These are phyloP conservation scores for Metschnikowia colocasiae DNA, from an alignment of 805 yeast genomes.

Conservation along the genomic window DNA sequence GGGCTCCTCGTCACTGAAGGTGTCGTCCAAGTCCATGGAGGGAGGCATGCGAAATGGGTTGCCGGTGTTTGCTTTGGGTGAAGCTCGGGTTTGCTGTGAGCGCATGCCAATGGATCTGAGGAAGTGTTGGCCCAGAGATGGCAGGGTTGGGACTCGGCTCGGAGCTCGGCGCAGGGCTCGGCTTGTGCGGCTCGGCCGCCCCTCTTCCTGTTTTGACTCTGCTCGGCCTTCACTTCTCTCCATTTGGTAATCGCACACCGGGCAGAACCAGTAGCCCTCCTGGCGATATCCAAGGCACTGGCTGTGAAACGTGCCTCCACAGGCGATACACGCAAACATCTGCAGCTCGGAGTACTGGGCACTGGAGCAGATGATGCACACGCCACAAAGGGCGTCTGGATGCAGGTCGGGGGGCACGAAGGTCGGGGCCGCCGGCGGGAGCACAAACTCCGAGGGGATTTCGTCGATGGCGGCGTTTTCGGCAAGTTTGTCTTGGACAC, in stretches of 20 bases:
- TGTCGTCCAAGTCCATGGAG: not conserved
- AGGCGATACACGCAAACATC: conserved; percentile 28
- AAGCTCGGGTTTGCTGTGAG: not conserved
- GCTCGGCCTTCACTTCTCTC: conserved; percentile 11
- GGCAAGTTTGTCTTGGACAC: conserved; percentile 30
- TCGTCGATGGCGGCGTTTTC: conserved; percentile 35
- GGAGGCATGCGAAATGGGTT: not conserved
- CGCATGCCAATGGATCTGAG: not conserved
- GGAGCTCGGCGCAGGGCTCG: not conserved
- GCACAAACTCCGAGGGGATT: conserved; percentile 36
- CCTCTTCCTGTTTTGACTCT: not conserved
- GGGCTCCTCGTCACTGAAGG: conserved; percentile 4
- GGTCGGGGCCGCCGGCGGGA: conserved; percentile 14
- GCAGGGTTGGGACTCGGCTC: not conserved
- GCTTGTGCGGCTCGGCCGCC: not conserved
- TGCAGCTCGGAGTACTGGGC: conserved; percentile 27
- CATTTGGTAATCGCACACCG: conserved; percentile 47
- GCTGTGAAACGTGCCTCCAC: conserved; percentile 40
- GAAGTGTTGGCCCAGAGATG: not conserved
- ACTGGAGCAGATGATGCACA: conserved; percentile 34
- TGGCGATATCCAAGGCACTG: conserved; percentile 34
- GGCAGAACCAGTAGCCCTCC: conserved; percentile 43
- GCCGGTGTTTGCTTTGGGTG: not conserved
- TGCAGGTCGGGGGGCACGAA: conserved; percentile 1
- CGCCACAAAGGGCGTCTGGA: conserved; percentile 15